Evolutionary conservation across 306 rosid species (phyloP), one percentile per base, ranked within the genome.

Genomic region (Cucurbita argyrosperma): DNA sequence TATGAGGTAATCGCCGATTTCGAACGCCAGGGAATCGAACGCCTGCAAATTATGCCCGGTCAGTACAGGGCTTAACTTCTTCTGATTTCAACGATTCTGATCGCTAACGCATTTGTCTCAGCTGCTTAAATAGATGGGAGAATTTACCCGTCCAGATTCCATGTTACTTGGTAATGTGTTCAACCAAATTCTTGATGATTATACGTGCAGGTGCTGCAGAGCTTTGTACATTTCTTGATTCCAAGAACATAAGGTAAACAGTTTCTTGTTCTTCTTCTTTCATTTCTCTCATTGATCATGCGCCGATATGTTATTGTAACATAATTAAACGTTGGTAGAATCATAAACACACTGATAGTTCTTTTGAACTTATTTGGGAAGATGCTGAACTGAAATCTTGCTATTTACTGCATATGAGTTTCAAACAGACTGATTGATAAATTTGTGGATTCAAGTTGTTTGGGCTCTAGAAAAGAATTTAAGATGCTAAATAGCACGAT

Each of bases 11-110:
- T 93, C 46, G 90, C 97, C 2, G 84, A 86, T 79, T 85, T 63
- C 83, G 98, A 90, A 77, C 92, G 90, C 21, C 85, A 64, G 73
- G 98, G 90, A 5, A 80, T 86, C 46, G 79, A 90, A 68, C 90
- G 78, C 38, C 94, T 93, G 11, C 92, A 90, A 83, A 93, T 93
- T 80, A 93, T 93, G 98, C 96, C 98, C 4, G 98, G 96, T 88
- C 43, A 70, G 78, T 58, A n/a, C n/a, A 0, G 58, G 74, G 15
- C 46, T 15, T 57, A 52, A 4, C 8, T 38, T 37, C 6, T 16
- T 58, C 26, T 23, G 35, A 30, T 8, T 5, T 23, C 16, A 1
- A 26, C 11, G 38, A 21, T 6, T 58, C 3, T 58, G 64, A 23
- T 58, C 64, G 69, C 16, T 16, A 8, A 2, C 12, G 60, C 60